Base-by-base conservation (phyloP, 202 grass and related monocot species). In the Hordeum pubiflorum region DNA sequence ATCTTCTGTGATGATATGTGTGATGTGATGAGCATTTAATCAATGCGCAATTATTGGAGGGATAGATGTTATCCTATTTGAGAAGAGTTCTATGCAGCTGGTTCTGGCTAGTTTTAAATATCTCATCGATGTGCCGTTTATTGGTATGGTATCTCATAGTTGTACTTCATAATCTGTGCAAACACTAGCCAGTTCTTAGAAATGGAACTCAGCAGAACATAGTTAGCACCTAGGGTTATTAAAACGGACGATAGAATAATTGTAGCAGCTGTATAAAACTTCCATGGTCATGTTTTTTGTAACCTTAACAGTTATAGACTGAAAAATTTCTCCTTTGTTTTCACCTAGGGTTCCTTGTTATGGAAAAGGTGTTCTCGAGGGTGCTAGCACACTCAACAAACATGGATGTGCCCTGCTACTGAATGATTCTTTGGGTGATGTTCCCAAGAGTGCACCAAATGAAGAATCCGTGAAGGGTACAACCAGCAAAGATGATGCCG, bases 321-420 rank as follows among this genome's bases (percentile, higher is more conserved):
- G 18, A 80, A 54, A 77, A 24, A 37, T 77, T 75, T 20, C 43
- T 3, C 58, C 4, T 72, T 61, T 17, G 15, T 50, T 75, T 31
- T 79, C 23, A 62, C 18, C 63, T 67, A 97, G 94, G 85, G 79
- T 77, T 79, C n/a, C 73, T 33, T 81, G 85, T 65, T 73, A 87
- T 79, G 94, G 91, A 63, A 89, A 97, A 67, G 85, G 93, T 61
- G 85, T 89, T 60, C 11, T 44, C 10, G 41, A 44, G 41, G 91
- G 91, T 87, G 89, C 58, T 33, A 90, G 81, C 46, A 76, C 87
- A 3, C 92, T 92, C 46, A 92, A 85, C 79, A 97, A 92, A 33
- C 94, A 97, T 7, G 91, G 91, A 48, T 85, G 60, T 37, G 87
- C 91, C 44, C 15, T 48, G 44, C 44, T 48, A 23, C 87, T 77